A percentile compares a stretch with the other conserved stretches of the same genome.
phyloP scores from a whole-genome alignment of 495 filamentous ascomycete species.

The Hypoxylon rickii region DNA sequence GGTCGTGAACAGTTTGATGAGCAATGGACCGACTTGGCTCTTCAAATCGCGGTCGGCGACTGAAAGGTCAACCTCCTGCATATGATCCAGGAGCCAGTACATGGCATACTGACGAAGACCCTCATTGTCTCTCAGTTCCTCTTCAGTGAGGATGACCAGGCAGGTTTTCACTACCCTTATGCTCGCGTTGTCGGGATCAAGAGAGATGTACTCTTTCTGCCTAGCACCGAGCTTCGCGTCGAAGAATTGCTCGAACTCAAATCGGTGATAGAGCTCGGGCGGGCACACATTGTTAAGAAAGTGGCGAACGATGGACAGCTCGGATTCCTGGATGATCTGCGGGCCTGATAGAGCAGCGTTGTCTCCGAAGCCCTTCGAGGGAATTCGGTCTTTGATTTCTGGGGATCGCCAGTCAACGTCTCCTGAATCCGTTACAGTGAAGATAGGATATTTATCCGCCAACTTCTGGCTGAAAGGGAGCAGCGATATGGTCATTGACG shows the following conservation, averaged over 20 bases:
- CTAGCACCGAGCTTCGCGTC: constrained; percentile 37
- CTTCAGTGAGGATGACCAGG: constrained; percentile 28
- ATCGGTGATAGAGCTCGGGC: constrained; percentile 37
- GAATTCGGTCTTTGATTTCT: constrained; percentile 30
- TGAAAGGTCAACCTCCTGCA: constrained; percentile 42
- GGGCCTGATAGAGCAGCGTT: constrained; percentile 1
- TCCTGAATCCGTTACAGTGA: constrained; percentile 38
- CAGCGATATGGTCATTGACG: constrained; percentile 34
- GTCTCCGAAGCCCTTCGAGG: constrained; percentile 8
- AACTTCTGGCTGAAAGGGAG: constrained; percentile 44
- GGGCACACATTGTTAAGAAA: constrained; percentile 45
- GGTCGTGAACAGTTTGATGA: constrained; percentile 41
- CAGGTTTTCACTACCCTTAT: constrained; percentile 40
- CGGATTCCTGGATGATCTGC: constrained; percentile 42
- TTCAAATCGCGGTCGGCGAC: constrained; percentile 42
- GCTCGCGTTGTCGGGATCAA: constrained; percentile 37
- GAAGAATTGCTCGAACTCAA: constrained; percentile 47
- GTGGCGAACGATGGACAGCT: constrained; percentile 42
- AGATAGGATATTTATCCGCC: constrained; percentile 43
- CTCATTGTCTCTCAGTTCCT: constrained; percentile 31
- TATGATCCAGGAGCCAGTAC: constrained; percentile 41
- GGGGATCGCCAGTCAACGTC: constrained; percentile 32
- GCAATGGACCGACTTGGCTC: constrained; percentile 38
- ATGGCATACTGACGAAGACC: constrained; percentile 38
- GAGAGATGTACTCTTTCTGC: constrained; percentile 33